Evolutionary conservation across 1,284 basidiomycete genomes (phyloP), one percentile per base, ranked within the genome.

Genomic region (Hymenochaete sp.): DNA sequence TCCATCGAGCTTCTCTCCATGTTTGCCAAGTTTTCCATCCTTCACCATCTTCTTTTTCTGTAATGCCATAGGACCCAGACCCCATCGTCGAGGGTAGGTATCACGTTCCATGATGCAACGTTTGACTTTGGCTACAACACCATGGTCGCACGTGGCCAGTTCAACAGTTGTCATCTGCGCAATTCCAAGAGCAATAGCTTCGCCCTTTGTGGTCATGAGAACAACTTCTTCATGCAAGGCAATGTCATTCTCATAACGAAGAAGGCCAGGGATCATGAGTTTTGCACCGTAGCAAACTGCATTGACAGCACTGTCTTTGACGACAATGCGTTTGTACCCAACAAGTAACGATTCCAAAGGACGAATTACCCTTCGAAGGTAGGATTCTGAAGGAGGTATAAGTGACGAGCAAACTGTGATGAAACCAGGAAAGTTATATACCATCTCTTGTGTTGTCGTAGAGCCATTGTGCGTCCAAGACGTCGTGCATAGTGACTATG

Each of bases 401-500:
- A 16, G 11, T 41, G 27, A 41, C 16, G 33, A 25, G 22, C 28
- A 38, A 32, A 48, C 18, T 5, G 13, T 6, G 22, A 44, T 7
- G 37, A n/a, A 32, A 37, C n/a, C n/a, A 39, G 19, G 18, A 39
- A 26, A 56, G 44, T 2, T 18, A 61, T 79, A 53, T 54, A 86
- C 91, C 93, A 66, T 99, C 96, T 41, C 95, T 77, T n/a, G 90
- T 97, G 65, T 96, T 98, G 66, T 99, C 96, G 65, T 96, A 98
- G 59, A 88, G 67, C 93, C 95, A 99, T 61, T 98, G 96, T 8
- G 96, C 96, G 64, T 99, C 96, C 66, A 99, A 70, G 26, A 99
- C 93, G 63, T 99, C 96, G 68, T 99, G 96, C 96, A 99, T 99
- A 26, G 96, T 96, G 49, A 98, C 96, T 59, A 98, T 95, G 59